These are phyloP conservation scores for Rhizophagus sp. DNA, from an alignment of 192 early-diverging fungal genomes.

Conservation along the genomic window DNA sequence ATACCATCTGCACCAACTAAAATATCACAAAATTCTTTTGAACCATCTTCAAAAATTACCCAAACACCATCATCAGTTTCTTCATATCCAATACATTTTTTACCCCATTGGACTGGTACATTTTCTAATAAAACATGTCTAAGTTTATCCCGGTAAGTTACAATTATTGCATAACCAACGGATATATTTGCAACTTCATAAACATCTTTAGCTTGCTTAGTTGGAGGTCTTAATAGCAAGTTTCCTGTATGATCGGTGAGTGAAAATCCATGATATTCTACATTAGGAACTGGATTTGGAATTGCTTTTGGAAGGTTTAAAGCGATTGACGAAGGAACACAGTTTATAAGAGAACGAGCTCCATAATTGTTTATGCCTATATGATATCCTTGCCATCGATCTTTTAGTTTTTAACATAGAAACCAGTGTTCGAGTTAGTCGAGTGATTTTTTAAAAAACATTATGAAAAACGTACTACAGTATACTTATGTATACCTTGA, in stretches of 20 bases:
- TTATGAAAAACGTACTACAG: no score
- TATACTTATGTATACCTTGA: background rate
- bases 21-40: no score
- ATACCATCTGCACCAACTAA: no score
- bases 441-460: no score
- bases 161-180: background rate
- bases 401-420: background rate
- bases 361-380: background rate
- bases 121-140: slow-evolving; percentile 4
- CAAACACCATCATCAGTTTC: no score
- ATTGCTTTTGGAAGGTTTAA: background rate
- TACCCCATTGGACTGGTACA: background rate
- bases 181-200: background rate
- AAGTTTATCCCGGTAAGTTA: background rate
- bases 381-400: slow-evolving; percentile 16
- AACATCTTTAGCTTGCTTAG: background rate
- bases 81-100: no score
- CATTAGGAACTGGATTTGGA: background rate
- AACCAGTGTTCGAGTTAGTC: no score
- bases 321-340: background rate
- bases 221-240: background rate
- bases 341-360: background rate
- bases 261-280: background rate
- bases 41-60: no score
- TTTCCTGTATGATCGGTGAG: background rate